Base-by-base conservation (phyloP, 2,329 filamentous ascomycete genomes). In the Fusarium poae region DNA sequence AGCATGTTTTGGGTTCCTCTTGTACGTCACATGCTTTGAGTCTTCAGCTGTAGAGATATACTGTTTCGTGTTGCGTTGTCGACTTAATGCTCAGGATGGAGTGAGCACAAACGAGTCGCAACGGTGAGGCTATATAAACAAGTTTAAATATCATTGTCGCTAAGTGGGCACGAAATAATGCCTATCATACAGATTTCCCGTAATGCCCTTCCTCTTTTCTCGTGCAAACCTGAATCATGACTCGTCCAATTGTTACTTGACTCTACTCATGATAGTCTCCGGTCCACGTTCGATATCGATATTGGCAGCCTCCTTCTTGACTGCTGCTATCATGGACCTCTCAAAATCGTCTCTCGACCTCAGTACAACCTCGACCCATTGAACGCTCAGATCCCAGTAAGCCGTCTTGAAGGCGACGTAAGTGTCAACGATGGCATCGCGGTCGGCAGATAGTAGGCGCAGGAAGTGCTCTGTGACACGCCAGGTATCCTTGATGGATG, bases 191-290 rank as follows among this genome's bases (percentile, higher is more conserved):
- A 70, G 27, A 70, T 53, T 27, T 40, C 53, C 48, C 25, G 37
- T 34, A 62, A 45, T 40, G 29, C 15, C 49, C 44, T 29, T 48
- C 42, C 48, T 45, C 39, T 42, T 61, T 45, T 57, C 49, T 30
- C 44, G 37, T 65, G 42, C 37, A 32, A 44, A 42, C 32, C 55
- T 21, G 42, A 57, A 50, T 57, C 48, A 56, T 44, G 16, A 49
- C 20, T 59, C 42, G 37, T 55, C 71, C 23, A 20, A 29, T n/a
- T 35, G 7, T 50, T 76, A 97, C 80, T 94, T 96, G 49, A 97
- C 88, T 81, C 93, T 95, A 67, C 92, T 90, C 95, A 99, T 97
- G 67, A 99, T 92, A 4, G 96, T 98, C 81, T 98, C 95, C 20
- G 88, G 81, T 1, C 93, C 94, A 67, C 94, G 87, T 66, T 92